phyloP scores from a whole-genome alignment of 2,329 filamentous ascomycete species.

The Xylaria sp. region DNA sequence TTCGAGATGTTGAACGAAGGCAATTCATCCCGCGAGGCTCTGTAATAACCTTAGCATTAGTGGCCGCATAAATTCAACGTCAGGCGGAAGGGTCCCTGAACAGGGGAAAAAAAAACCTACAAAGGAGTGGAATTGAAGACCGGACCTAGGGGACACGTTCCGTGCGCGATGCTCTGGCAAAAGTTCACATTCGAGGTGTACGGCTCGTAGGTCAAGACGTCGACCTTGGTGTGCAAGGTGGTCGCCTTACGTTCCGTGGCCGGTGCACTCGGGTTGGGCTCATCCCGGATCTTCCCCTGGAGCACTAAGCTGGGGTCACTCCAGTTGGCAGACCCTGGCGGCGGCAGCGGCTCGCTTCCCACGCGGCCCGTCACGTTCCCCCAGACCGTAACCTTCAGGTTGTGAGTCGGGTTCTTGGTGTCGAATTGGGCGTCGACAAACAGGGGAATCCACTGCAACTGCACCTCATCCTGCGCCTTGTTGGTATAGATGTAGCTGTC shows the following conservation, averaged over 20 bases:
- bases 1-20: constrained; percentile 75
- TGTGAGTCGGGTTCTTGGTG: constrained; percentile 59
- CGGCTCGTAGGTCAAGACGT: constrained; percentile 77
- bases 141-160: constrained; percentile 74
- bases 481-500: constrained; percentile 58
- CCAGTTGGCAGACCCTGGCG: constrained; percentile 63
- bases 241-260: constrained; percentile 60
- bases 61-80: not conserved
- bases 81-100: too few relatives aligned
- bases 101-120: constrained; percentile 38
- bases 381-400: constrained; percentile 78
- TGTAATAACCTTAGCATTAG: constrained; percentile 20
- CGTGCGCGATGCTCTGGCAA: constrained; percentile 65
- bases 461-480: constrained; percentile 47
- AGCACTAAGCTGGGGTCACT: constrained; percentile 59
- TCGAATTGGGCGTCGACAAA: constrained; percentile 77
- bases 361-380: constrained; percentile 85
- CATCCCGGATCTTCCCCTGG: constrained; percentile 75
- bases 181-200: constrained; percentile 63
- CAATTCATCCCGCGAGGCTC: constrained; percentile 46
- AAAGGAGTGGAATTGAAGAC: constrained; percentile 57
- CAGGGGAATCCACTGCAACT: constrained; percentile 79
- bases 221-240: constrained; percentile 72
- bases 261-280: constrained; percentile 49
- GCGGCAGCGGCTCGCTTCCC: constrained; percentile 59